phyloP scores from a whole-genome alignment of 2,329 filamentous ascomycete species.

The Apiospora rasikravindrae region DNA sequence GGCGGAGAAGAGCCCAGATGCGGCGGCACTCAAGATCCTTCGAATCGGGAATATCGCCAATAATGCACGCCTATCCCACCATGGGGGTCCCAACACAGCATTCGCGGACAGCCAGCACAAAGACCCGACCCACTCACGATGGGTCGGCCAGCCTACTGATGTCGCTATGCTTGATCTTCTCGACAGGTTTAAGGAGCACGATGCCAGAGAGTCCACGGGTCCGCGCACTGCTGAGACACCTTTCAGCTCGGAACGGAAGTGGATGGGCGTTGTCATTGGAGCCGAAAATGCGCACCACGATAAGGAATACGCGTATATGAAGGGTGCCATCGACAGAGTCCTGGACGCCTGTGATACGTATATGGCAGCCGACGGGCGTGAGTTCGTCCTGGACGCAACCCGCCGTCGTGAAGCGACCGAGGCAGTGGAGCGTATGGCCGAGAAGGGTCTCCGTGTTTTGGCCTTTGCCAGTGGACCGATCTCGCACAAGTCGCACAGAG shows the following conservation, averaged over 20 bases:
- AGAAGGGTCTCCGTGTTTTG: constrained; percentile 86
- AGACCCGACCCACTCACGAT: constrained; percentile 77
- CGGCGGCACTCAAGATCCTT: constrained; percentile 79
- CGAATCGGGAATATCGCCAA: constrained; percentile 97
- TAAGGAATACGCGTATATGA: constrained; percentile 89
- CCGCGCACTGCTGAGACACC: constrained; percentile 83
- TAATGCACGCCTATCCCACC: constrained; percentile 80
- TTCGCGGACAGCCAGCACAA: constrained; percentile 81
- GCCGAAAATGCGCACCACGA: constrained; percentile 61
- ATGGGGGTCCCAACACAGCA: constrained; percentile 76
- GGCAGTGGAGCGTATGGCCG: constrained; percentile 86
- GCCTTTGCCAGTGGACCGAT: constrained; percentile 89
- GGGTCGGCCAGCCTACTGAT: constrained; percentile 96
- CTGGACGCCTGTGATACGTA: constrained; percentile 90
- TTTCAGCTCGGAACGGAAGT: constrained; percentile 97
- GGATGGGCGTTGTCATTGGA: constrained; percentile 95
- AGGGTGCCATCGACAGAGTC: constrained; percentile 89
- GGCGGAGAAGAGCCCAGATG: constrained; percentile 65
- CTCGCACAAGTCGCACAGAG: constrained; percentile 47
- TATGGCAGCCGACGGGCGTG: constrained; percentile 81
- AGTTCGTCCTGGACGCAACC: constrained; percentile 81
- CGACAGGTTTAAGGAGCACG: constrained; percentile 89
- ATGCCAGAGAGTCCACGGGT: constrained; percentile 87
- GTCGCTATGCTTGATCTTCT: constrained; percentile 95
- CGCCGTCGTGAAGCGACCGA: constrained; percentile 75